Percentiles rank a stretch among this genome's conserved stretches.
phyloP scores from a whole-genome alignment of 352 stramenopile species.

The Phytopythium aichiense region DNA sequence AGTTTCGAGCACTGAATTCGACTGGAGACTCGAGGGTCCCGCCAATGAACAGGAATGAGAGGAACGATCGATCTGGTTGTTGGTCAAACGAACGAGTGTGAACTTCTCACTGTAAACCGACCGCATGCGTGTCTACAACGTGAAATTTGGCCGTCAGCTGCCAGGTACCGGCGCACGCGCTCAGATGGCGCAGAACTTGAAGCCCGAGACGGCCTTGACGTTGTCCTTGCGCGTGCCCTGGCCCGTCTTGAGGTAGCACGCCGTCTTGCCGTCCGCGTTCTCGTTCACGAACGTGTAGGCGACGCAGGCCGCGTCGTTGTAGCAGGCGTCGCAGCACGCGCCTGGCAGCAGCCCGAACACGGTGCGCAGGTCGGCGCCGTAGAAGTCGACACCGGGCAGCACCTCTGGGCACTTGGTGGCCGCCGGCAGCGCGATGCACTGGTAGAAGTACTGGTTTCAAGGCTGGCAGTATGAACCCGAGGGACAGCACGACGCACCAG shows the following conservation, averaged over 20 bases:
- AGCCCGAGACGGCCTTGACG: slow-evolving; percentile 29
- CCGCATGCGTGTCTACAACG: too few relatives aligned
- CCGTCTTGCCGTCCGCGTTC: slow-evolving; percentile 39
- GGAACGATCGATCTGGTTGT: too few relatives aligned
- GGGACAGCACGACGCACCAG: slow-evolving; percentile 29
- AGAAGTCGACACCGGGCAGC: slow-evolving; percentile 37
- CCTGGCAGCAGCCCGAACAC: slow-evolving; percentile 33
- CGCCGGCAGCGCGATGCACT: slow-evolving; percentile 34
- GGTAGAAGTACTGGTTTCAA: slow-evolving; percentile 48
- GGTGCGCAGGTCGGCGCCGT: slow-evolving; percentile 39
- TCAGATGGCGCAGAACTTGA: not conserved
- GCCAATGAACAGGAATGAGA: too few relatives aligned
- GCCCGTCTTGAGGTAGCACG: slow-evolving; percentile 54
- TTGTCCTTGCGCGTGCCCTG: slow-evolving; percentile 20
- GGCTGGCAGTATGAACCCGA: slow-evolving; percentile 41
- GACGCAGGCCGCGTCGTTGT: slow-evolving; percentile 25
- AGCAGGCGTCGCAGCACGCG: slow-evolving; percentile 48
- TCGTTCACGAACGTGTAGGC: slow-evolving; percentile 61
- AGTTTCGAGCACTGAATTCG: too few relatives aligned
- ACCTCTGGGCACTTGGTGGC: slow-evolving; percentile 36
- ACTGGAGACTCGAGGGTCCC: too few relatives aligned
- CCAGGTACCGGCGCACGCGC: not conserved
- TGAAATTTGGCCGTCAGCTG: too few relatives aligned
- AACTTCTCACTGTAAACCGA: too few relatives aligned
- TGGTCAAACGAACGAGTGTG: too few relatives aligned